Conservation (phyloP, 768 basidiomycete genomes). For the Guyanaporus albipodus region DNA sequence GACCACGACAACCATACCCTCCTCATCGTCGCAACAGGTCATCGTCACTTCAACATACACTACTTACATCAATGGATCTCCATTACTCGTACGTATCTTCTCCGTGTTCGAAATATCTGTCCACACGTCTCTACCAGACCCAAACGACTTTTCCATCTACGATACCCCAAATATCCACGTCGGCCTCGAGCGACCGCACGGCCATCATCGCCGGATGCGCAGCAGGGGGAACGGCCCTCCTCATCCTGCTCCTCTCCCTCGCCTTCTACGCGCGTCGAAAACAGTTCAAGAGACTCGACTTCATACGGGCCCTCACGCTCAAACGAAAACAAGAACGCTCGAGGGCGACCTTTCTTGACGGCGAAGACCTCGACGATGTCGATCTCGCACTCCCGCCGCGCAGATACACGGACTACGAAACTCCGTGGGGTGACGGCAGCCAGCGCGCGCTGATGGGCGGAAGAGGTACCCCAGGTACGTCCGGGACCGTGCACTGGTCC, state of each 20-base stretch:
- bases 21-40: slow-evolving; percentile 4
- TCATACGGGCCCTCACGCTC: slow-evolving; percentile 27
- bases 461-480: neutral
- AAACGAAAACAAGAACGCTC: slow-evolving; percentile 17
- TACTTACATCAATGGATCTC: slow-evolving; percentile 13
- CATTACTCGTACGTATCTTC: slow-evolving; percentile 15
- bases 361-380: slow-evolving; percentile 22
- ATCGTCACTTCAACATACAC: slow-evolving; percentile 21
- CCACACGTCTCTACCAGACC: slow-evolving; percentile 6
- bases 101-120: neutral
- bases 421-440: slow-evolving; percentile 17
- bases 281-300: slow-evolving; percentile 32
- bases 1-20: slow-evolving; percentile 3
- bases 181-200: slow-evolving; percentile 26
- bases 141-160: slow-evolving; percentile 15
- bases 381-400: slow-evolving; percentile 3
- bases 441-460: neutral
- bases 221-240: slow-evolving; percentile 34
- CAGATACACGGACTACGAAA: slow-evolving; percentile 18
- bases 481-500: slow-evolving; percentile 14
- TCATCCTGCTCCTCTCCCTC: slow-evolving; percentile 34
- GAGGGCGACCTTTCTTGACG: slow-evolving; percentile 23
- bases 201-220: slow-evolving; percentile 42
- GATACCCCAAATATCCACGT: slow-evolving; percentile 6
- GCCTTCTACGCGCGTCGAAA: slow-evolving; percentile 38